Evolutionary conservation across 2,329 filamentous ascomycete genomes (phyloP).

Genomic region (Alternaria ethzedia): DNA sequence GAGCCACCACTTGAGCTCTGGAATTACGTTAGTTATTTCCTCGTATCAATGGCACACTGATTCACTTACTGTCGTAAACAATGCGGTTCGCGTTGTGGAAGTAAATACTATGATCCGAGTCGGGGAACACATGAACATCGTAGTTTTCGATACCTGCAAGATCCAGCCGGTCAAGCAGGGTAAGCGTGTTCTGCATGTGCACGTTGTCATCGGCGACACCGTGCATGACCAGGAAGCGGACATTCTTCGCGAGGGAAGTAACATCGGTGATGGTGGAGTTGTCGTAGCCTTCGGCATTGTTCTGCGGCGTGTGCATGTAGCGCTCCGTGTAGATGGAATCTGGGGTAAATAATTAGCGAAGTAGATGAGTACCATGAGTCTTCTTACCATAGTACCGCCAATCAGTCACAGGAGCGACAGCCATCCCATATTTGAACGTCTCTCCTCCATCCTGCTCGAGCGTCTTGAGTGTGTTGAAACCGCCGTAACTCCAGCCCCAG

Average conservation of each 20-base stretch:
- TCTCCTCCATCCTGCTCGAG: slow-evolving; percentile 87
- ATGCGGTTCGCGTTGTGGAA: slow-evolving; percentile 93
- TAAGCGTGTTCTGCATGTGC: slow-evolving; percentile 92
- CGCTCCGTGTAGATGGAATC: slow-evolving; percentile 93
- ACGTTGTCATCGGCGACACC: slow-evolving; percentile 97
- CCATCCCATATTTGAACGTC: slow-evolving; percentile 97
- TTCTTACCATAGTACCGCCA: slow-evolving; percentile 82
- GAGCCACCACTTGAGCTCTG: slow-evolving; percentile 86
- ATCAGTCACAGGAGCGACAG: slow-evolving; percentile 97
- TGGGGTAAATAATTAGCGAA: slow-evolving; percentile 19
- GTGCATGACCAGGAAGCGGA: slow-evolving; percentile 94
- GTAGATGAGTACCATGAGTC: neutral
- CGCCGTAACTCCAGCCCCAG: slow-evolving; percentile 98
- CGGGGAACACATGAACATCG: slow-evolving; percentile 94
- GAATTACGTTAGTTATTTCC: slow-evolving; percentile 1
- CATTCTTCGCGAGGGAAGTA: slow-evolving; percentile 73
- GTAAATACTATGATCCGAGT: slow-evolving; percentile 92
- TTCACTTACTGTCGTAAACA: slow-evolving; percentile 85
- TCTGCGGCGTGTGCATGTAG: slow-evolving; percentile 94
- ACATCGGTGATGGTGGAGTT: slow-evolving; percentile 77
- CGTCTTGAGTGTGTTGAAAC: slow-evolving; percentile 93
- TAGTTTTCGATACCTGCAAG: slow-evolving; percentile 86
- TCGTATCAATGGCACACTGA: neutral
- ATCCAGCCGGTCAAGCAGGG: slow-evolving; percentile 85
- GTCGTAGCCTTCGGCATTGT: slow-evolving; percentile 79